A percentile compares a stretch with the other conserved stretches of the same genome.
phyloP scores from a whole-genome alignment of 2,329 filamentous ascomycete genomes.

The Fusarium torulosum region DNA sequence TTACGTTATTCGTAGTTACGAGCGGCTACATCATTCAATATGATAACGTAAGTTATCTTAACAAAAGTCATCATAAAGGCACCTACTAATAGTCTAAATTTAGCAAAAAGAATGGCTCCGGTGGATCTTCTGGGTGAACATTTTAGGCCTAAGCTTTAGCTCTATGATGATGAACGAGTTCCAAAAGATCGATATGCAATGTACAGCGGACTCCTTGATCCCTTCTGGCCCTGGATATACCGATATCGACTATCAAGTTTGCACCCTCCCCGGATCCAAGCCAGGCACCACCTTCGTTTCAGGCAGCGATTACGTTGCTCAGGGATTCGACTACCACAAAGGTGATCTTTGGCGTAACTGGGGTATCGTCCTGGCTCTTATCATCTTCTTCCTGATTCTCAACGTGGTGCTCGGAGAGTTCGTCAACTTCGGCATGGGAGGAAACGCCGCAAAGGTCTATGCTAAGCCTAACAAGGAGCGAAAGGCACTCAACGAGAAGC shows the following conservation, averaged over 20 bases:
- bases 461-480: conserved; percentile 76
- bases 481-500: conserved; percentile 72
- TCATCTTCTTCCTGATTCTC: conserved; percentile 78
- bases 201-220: conserved; percentile 75
- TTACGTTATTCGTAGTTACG: conserved; percentile 85
- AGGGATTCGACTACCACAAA: conserved; percentile 75
- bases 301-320: conserved; percentile 76
- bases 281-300: conserved; percentile 73
- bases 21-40: conserved; percentile 89
- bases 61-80: no score
- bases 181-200: conserved; percentile 74
- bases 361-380: conserved; percentile 82
- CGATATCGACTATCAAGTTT: conserved; percentile 81
- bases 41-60: conserved; percentile 58
- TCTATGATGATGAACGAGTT: conserved; percentile 92
- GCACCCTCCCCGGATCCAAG: conserved; percentile 79
- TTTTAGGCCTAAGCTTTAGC: conserved; percentile 80
- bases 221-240: conserved; percentile 78
- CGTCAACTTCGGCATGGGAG: conserved; percentile 81
- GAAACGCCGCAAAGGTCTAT: conserved; percentile 84
- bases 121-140: conserved; percentile 85
- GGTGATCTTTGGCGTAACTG: conserved; percentile 84
- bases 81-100: no score
- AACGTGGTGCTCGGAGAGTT: conserved; percentile 85
- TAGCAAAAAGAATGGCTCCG: conserved; percentile 77